Evolutionary conservation across 2,329 filamentous ascomycete genomes (phyloP), one percentile per base, ranked within the genome.

Genomic region (Zelopaecilomyces penicillatus): DNA sequence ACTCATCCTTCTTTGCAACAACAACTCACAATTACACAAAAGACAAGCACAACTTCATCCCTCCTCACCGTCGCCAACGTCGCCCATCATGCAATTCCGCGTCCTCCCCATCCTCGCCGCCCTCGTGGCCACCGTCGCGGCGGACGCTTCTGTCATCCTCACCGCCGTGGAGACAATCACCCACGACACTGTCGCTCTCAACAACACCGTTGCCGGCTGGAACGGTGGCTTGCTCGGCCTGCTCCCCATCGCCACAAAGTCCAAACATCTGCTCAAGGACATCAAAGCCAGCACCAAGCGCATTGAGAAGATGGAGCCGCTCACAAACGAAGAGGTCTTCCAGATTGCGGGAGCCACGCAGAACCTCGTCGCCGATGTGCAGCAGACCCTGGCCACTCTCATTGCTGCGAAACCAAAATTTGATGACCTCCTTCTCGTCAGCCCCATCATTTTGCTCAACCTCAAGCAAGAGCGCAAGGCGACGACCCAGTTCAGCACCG

Each of bases 391-490:
- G 30, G 50, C 55, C 6, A 58, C 59, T n/a, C 54, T 73, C 26
- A 57, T 70, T 46, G 52, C 46, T 8, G 54, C 61, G 29, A 71
- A 71, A 56, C 60, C 56, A 19, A 67, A 69, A 49, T 75, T 75
- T 46, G 65, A 72, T 50, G 57, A 57, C 34, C 53, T 71, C 5
- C 42, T 69, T 2, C 50, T 74, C 32, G 61, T 74, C 28, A 63
- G 58, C 39, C 67, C 70, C 0, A 52, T 70, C 32, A 69, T 75
- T 32, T 55, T 70, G 34, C 37, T 68, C 11, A 67, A 65, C 46
- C 52, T 76, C 28, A 52, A 65, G 44, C 47, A 62, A 5, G 60
- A 74, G 57, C 63, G 65, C 52, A 49, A 53, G 1, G 67, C 70
- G 0, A 68, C 67, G 0, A 54, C 56, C 27, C 57, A 65, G 7